Conservation (phyloP, 805 yeast genomes). For the Wickerhamomyces ciferrii region DNA sequence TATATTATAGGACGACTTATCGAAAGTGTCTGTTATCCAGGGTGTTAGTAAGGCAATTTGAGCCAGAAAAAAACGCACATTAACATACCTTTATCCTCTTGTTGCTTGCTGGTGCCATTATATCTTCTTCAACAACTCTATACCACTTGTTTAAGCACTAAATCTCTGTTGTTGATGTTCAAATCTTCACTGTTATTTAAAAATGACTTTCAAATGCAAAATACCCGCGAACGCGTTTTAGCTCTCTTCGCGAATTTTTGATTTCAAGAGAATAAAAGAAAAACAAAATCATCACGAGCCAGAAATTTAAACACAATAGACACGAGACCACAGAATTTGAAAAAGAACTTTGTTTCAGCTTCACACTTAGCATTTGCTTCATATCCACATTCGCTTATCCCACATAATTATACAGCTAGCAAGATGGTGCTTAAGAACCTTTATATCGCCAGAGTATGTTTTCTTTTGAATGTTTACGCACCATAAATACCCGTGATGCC, state of each 20-base stretch:
- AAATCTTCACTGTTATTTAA: not conserved
- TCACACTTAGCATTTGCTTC: too few relatives aligned
- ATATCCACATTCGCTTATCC: not conserved
- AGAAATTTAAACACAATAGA: not conserved
- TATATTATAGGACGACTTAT: conserved; percentile 74
- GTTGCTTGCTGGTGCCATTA: not conserved
- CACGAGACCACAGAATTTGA: not conserved
- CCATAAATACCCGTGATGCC: not conserved
- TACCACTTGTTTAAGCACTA: not conserved
- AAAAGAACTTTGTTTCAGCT: not conserved
- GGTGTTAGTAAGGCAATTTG: not conserved
- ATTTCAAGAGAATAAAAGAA: not conserved
- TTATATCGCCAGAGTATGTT: conserved; percentile 52
- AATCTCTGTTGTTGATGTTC: not conserved
- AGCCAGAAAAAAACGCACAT: not conserved
- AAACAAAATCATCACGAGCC: not conserved
- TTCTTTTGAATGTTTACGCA: too few relatives aligned
- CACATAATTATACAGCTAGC: too few relatives aligned
- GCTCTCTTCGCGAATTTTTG: too few relatives aligned
- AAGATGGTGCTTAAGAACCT: conserved; percentile 50
- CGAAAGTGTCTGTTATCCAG: conserved; percentile 45
- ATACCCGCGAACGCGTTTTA: not conserved
- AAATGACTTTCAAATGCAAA: not conserved
- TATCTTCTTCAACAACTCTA: too few relatives aligned
- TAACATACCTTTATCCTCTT: conserved; percentile 1